Base-by-base conservation (phyloP, 352 stramenopile genomes). In the Globisporangium orthogonon region DNA sequence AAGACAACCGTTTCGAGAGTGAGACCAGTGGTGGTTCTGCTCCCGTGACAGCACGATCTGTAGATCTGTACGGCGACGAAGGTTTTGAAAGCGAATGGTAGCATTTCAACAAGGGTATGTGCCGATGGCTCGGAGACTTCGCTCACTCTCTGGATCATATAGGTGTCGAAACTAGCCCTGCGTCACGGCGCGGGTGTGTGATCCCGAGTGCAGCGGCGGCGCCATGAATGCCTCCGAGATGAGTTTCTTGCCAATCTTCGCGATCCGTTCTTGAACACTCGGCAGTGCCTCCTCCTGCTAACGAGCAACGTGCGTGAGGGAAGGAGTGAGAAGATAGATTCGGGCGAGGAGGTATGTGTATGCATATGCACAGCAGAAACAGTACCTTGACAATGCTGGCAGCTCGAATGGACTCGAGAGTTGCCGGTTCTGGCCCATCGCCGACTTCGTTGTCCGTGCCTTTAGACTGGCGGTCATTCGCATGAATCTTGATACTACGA, bases 171-270 rank as follows among this genome's bases (percentile, higher is more conserved):
- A 17, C 37, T 43, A 43, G 37, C 37, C 11, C 37, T 43, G 37
- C 37, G 37, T 40, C n/a, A 6, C 41, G 39, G n/a, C 29, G n/a
- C n/a, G 18, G 6, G 30, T 28, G 33, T 45, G 23, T 5, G 40
- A 10, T 2, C 55, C 52, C 0, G 23, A 56, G 28, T 54, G 59
- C 17, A 55, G 44, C 44, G 35, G n/a, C 9, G 58, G 57, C 29
- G 61, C 31, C 46, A 58, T 54, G 55, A 91, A 87, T 30, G 81
- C 79, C 56, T 89, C 78, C 10, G 73, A 61, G 9, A 90, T 69
- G 58, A 92, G 73, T 44, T 82, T 82, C 54, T 86, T 76, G 9
- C 83, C 83, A 51, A 92, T 88, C 54, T 77, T 70, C 0, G 83
- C 83, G 39, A 90, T 89, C 18, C 74, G 76, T 31, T 78, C 64